Conservation (phyloP, 805 yeast species). For the Middelhovenomyces tepae region DNA sequence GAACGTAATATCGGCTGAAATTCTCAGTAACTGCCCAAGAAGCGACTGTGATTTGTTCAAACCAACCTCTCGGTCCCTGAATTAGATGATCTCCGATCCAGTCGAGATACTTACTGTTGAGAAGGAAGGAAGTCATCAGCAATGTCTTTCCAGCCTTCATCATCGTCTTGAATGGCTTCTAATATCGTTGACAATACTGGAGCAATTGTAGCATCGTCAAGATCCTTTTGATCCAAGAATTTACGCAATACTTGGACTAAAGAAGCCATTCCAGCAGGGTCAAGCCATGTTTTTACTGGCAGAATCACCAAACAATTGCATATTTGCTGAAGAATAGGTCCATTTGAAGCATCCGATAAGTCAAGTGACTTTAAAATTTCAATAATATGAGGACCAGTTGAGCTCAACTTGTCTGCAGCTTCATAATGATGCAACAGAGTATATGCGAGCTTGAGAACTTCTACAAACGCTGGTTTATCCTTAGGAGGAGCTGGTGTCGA, state of each 20-base stretch:
- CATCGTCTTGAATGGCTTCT: too few species aligned
- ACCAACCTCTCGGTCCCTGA: slow-evolving; percentile 17
- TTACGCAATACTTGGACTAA: slow-evolving; percentile 6
- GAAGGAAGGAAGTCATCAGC: slow-evolving; percentile 6
- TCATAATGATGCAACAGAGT: slow-evolving; percentile 13
- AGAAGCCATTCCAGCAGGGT: slow-evolving; percentile 2
- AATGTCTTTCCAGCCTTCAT: too few species aligned
- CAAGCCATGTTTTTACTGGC: slow-evolving; percentile 8
- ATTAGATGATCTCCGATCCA: slow-evolving; percentile 10
- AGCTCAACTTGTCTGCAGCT: too few species aligned
- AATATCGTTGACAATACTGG: too few species aligned
- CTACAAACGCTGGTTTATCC: slow-evolving; percentile 9
- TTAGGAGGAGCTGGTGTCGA: slow-evolving; percentile 4
- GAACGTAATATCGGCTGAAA: slow-evolving; percentile 14
- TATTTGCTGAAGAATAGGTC: slow-evolving; percentile 9
- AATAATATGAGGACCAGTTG: slow-evolving; percentile 10
- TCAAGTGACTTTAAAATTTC: slow-evolving; percentile 4
- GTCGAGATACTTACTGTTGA: slow-evolving; percentile 1
- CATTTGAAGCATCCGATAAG: slow-evolving; percentile 1
- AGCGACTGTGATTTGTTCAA: slow-evolving; percentile 17
- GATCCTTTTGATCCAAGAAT: slow-evolving; percentile 8
- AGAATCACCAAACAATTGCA: slow-evolving; percentile 10
- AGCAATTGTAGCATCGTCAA: slow-evolving; percentile 10
- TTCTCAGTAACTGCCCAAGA: slow-evolving; percentile 16
- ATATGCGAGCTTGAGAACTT: slow-evolving; percentile 12